Base-by-base conservation (phyloP, 116 monocot genomes). In the Zostera marina region DNA sequence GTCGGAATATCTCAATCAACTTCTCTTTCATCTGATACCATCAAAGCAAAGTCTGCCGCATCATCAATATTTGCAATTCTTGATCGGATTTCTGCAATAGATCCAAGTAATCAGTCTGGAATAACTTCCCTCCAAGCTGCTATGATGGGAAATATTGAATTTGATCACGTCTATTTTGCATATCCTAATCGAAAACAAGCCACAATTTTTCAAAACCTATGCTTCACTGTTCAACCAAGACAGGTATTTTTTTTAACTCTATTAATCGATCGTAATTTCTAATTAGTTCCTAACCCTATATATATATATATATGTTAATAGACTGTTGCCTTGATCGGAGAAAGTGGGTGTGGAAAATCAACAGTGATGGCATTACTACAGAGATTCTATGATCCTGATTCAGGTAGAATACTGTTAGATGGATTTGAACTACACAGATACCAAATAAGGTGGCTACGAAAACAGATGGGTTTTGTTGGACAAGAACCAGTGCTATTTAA, bases 261-360 rank as follows among this genome's bases (percentile, higher is more conserved):
- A n/a, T n/a, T n/a, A n/a, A n/a, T n/a, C n/a, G n/a, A n/a, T n/a
- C n/a, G n/a, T n/a, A n/a, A n/a, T n/a, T n/a, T n/a, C n/a, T n/a
- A n/a, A n/a, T n/a, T n/a, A n/a, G n/a, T n/a, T n/a, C 23, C 56
- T 4, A n/a, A 15, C 41, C 22, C 42, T 63, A 17, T 20, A n/a
- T n/a, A n/a, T 51, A 4, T n/a, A 51, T 21, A 4, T 10, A 40
- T 23, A 7, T 22, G 25, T 5, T 64, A 45, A 40, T 58, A 84
- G 84, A 76, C 68, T 52, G 65, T 84, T 26, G 79, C 84, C 8
- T 58, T 79, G 59, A 76, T 84, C 23, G 84, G 79, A 6, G 79
- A 84, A 53, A 84, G 84, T 42, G 84, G 84, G 9, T 63, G 83
- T 40, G 79, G 83, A 14, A 83, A 83, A 62, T 83, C 83, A 39